Base-by-base conservation (phyloP, 768 basidiomycete genomes). In the Mycena galericulata region DNA sequence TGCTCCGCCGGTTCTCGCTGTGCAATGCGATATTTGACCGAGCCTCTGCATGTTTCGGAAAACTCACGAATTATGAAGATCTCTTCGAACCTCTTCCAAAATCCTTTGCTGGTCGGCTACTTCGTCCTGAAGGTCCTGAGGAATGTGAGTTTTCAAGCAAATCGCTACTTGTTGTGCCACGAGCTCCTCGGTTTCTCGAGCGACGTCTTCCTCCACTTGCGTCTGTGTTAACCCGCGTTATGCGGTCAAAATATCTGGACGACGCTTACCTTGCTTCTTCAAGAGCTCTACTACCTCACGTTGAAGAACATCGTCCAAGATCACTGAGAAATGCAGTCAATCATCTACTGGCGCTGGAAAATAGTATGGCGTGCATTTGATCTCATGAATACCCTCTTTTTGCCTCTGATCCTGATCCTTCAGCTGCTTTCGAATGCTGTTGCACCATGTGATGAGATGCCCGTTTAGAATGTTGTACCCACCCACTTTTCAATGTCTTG, bases 1-100 rank as follows among this genome's bases (percentile, higher is more conserved):
- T 91, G 14, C 81, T 77, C 7, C 88, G 84, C 8, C 87, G 84
- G 64, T 86, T 89, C 74, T 90, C 89, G 18, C 89, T 91, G 73
- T 12, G 29, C 45, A 58, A 34, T n/a, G n/a, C n/a, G 55, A 15
- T 29, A 45, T 43, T 54, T 22, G 62, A 4, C 12, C 17, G 66
- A 22, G 20, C 27, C 26, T 15, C 12, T 4, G 8, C 2, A 20
- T 36, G 32, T 29, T 32, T 49, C 20, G 36, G 43, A n/a, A 29
- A 58, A 81, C 88, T 68, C 69, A 90, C 89, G 87, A 87, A 72
- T 90, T 90, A 70, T 88, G 85, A 12, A 90, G 78, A 12, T 82
- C 76, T 22, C 81, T 76, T 57, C 84, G 82, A 26, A 86, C 79
- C 61, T 83, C 78, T 26, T 86, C 83, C 11, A 90, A 79, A 69